phyloP scores from a whole-genome alignment of 2,329 filamentous ascomycete species.

The Emericellopsis cladophorae region DNA sequence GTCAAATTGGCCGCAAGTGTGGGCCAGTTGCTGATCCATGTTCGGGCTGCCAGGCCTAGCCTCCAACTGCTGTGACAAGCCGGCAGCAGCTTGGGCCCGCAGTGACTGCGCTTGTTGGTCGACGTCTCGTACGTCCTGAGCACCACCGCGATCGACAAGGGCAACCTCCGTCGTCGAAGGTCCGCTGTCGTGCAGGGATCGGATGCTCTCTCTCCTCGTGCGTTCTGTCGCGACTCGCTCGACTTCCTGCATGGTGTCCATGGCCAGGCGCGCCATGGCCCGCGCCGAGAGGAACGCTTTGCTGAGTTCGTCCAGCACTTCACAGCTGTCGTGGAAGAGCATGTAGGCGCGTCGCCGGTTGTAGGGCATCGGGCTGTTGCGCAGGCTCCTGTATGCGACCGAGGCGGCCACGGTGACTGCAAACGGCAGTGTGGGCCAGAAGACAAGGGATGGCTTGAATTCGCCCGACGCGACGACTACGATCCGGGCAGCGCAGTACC shows the following conservation, averaged over 20 bases:
- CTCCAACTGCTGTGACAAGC: not conserved
- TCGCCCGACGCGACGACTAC: slow-evolving; percentile 8
- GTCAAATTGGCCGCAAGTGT: not conserved
- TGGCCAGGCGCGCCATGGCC: slow-evolving; percentile 9
- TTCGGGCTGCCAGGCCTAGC: not conserved
- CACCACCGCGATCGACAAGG: not conserved
- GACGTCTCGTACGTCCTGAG: not conserved
- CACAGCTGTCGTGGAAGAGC: slow-evolving; percentile 9
- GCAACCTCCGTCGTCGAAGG: not conserved
- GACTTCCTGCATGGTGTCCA: slow-evolving; percentile 9
- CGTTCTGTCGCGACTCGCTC: slow-evolving; percentile 6
- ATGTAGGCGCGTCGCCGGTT: slow-evolving; percentile 6
- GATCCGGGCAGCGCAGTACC: slow-evolving; percentile 9
- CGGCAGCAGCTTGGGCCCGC: not conserved
- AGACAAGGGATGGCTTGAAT: slow-evolving; percentile 7
- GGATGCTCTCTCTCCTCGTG: slow-evolving; percentile 5
- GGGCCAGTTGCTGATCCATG: slow-evolving; percentile 1
- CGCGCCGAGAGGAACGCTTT: slow-evolving; percentile 9
- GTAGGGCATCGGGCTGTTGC: slow-evolving; percentile 9
- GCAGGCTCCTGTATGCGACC: slow-evolving; percentile 10
- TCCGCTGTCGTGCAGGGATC: not conserved
- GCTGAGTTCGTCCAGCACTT: slow-evolving; percentile 7
- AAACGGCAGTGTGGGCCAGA: slow-evolving; percentile 10
- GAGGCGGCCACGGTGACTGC: slow-evolving; percentile 10
- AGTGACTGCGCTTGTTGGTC: not conserved